A percentile compares a stretch with the other conserved stretches of the same genome.
Conservation (phyloP, 495 filamentous ascomycete genomes). For the Xylaria sp. region DNA sequence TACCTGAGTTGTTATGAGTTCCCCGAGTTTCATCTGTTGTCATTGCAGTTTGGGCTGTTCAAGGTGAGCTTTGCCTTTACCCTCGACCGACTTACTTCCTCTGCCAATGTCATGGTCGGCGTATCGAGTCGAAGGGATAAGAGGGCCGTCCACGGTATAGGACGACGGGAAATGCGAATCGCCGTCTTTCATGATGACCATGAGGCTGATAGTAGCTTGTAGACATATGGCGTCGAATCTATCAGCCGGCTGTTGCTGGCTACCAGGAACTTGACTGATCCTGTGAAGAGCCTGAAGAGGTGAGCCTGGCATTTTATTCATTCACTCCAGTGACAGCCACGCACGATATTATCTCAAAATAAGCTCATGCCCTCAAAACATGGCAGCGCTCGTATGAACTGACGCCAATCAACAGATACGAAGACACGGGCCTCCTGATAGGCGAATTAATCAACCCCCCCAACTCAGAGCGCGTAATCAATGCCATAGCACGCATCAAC, state of each 20-base stretch:
- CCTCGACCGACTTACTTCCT: neutral
- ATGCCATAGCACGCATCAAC: slow-evolving; percentile 68
- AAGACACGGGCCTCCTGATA: slow-evolving; percentile 67
- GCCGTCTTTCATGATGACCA: neutral
- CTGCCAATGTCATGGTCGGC: neutral
- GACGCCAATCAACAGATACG: slow-evolving; percentile 47
- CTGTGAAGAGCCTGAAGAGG: slow-evolving; percentile 62
- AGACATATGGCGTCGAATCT: slow-evolving; percentile 72
- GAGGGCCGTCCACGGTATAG: neutral
- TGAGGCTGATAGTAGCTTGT: neutral
- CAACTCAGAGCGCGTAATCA: slow-evolving; percentile 53
- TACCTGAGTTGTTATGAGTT: slow-evolving; percentile 60
- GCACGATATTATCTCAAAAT: neutral
- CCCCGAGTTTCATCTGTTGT: slow-evolving; percentile 61
- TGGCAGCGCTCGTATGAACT: neutral
- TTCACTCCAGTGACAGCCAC: neutral
- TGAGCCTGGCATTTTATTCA: slow-evolving; percentile 24
- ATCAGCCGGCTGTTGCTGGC: slow-evolving; percentile 64
- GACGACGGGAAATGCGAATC: neutral
- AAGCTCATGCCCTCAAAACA: neutral
- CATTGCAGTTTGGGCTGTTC: slow-evolving; percentile 71
- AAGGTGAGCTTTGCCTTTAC: slow-evolving; percentile 45
- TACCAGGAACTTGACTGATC: slow-evolving; percentile 64
- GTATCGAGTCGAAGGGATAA: neutral
- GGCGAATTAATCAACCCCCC: slow-evolving; percentile 59